Conservation (phyloP, 306 rosid genomes). For the Vigna hirtella region DNA sequence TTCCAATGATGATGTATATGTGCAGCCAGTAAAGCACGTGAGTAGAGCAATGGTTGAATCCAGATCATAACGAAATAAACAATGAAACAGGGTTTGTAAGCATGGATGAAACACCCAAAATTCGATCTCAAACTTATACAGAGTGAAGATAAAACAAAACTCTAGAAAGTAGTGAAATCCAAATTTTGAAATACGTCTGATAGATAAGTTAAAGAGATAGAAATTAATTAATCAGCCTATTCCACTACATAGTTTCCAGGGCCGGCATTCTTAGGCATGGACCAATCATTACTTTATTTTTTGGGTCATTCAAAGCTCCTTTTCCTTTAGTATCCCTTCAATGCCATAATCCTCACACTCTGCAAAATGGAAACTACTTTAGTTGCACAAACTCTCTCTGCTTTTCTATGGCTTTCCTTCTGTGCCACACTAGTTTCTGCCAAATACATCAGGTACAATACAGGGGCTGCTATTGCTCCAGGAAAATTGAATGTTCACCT, state of each 20-base stretch:
- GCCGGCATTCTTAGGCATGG: slow-evolving; percentile 28
- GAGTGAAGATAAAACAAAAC: neutral
- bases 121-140: neutral
- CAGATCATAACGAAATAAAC: neutral
- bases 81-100: neutral
- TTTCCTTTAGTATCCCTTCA: neutral
- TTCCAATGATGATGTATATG: too few relatives aligned
- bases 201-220: neutral
- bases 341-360: neutral
- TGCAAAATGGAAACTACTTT: slow-evolving; percentile 44
- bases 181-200: neutral
- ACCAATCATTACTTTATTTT: neutral
- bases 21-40: too few relatives aligned
- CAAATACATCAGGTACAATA: slow-evolving; percentile 61
- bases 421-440: slow-evolving; percentile 46
- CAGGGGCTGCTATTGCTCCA: slow-evolving; percentile 55
- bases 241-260: neutral
- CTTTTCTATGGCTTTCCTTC: slow-evolving; percentile 48
- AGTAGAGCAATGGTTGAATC: too few relatives aligned
- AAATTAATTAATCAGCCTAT: neutral
- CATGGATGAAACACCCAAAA: neutral
- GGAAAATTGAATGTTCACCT: slow-evolving; percentile 88
- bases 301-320: neutral
- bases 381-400: slow-evolving; percentile 21
- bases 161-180: neutral